Percentiles rank a stretch among this genome's conserved stretches.
These are phyloP conservation scores for Coniferiporia sulphurascens DNA, from an alignment of 1,284 basidiomycete species.

Conservation along the genomic window DNA sequence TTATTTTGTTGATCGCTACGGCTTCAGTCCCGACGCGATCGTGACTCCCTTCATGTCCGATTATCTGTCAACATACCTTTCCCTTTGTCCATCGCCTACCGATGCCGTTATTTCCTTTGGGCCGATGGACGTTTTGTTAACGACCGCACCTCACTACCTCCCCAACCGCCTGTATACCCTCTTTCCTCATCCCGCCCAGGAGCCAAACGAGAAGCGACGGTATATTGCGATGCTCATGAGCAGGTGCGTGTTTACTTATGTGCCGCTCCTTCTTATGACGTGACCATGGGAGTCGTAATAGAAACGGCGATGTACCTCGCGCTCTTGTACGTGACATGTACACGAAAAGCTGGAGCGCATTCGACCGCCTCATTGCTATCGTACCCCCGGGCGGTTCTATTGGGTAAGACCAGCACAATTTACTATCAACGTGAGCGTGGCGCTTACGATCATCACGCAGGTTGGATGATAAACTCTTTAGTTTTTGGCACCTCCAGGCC, in stretches of 20 bases:
- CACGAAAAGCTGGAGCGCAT: conserved; percentile 85
- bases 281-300: conserved; percentile 24
- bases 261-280: neutral
- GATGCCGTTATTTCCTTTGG: conserved; percentile 73
- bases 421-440: too few species aligned
- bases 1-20: conserved; percentile 74
- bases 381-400: conserved; percentile 84
- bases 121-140: conserved; percentile 70
- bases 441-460: conserved; percentile 32
- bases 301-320: conserved; percentile 80
- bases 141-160: conserved; percentile 65
- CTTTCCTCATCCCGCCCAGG: conserved; percentile 74
- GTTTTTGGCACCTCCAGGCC: conserved; percentile 78
- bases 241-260: conserved; percentile 39
- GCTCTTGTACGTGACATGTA: conserved; percentile 83
- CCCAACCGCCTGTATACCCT: conserved; percentile 67
- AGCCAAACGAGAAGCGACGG: conserved; percentile 61
- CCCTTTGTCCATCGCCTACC: conserved; percentile 60
- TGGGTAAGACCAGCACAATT: conserved; percentile 48
- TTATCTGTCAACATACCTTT: conserved; percentile 69
- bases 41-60: conserved; percentile 73
- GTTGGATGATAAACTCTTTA: conserved; percentile 82
- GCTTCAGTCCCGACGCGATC: conserved; percentile 71
- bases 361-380: conserved; percentile 77
- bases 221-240: conserved; percentile 67